Evolutionary conservation across 2,329 filamentous ascomycete species (phyloP).

Genomic region (Ascochyta lentis): DNA sequence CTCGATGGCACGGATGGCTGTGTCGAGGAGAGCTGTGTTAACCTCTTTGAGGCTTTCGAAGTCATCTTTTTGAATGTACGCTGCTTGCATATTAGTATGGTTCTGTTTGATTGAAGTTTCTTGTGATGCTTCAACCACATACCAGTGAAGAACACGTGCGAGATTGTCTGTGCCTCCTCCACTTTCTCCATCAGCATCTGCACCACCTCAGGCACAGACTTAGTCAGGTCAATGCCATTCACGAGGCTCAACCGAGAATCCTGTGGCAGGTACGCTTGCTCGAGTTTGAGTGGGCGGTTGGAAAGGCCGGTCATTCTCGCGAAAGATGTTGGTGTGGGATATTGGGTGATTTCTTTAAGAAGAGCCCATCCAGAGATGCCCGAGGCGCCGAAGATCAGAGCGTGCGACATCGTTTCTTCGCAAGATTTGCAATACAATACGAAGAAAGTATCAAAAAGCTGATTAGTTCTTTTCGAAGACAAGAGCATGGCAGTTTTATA

Average conservation of each 20-base stretch:
- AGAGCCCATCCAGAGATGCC: conserved; percentile 9
- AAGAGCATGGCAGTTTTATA: neutral
- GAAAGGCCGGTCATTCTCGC: conserved; percentile 1
- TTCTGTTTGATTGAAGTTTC: too few relatives aligned
- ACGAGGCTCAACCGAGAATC: conserved; percentile 2
- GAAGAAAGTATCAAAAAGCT: neutral
- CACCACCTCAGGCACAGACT: neutral
- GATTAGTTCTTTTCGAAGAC: neutral
- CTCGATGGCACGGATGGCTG: conserved; percentile 2
- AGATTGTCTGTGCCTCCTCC: neutral
- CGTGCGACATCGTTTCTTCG: conserved; percentile 2
- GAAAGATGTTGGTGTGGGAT: conserved; percentile 1
- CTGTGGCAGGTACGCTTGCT: neutral
- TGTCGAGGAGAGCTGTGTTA: conserved; percentile 1
- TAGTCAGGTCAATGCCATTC: conserved; percentile 4
- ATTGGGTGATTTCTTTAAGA: neutral
- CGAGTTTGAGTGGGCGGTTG: conserved; percentile 4
- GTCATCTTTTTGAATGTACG: neutral
- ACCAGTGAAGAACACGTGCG: conserved; percentile 13
- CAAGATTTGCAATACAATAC: neutral
- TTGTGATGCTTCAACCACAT: neutral
- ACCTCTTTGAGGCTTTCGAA: neutral
- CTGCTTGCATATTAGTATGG: neutral
- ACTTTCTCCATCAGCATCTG: conserved; percentile 3
- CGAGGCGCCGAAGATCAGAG: conserved; percentile 6